Evolutionary conservation across 2,329 filamentous ascomycete genomes (phyloP), one percentile per base, ranked within the genome.

Genomic region (Aspergillus pseudoterreus): DNA sequence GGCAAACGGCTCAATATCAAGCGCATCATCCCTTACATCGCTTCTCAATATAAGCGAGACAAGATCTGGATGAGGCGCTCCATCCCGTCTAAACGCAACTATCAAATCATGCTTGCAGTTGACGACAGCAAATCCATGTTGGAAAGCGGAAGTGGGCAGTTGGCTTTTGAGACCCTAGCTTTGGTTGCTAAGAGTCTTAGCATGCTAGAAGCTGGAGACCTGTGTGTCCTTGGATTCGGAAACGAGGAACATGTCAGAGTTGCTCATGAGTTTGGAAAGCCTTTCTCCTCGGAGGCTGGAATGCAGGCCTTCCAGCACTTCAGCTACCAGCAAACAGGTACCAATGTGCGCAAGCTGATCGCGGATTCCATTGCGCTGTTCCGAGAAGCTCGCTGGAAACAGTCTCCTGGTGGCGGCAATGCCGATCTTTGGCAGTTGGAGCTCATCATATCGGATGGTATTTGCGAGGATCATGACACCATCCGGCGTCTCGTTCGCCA

Each of bases 61-160:
- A 99, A 99, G 79, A 99, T 99, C 73, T 99, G 94, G 94, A 95
- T 99, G 87, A 88, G 95, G 12, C 85, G 95, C 50, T 87, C 84
- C 32, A 85, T 96, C 45, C 95, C 95, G 1, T 92, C 87, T 35
- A 97, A 97, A 74, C 87, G 95, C 38, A 87, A 86, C 51, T 99
- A 99, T 74, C 95, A 99, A 72, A 95, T 99, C 71, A 85, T 99
- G 76, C 86, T 99, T 45, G 95, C 94, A 36, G 90, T 99, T 35
- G 94, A 99, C 71, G 94, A 99, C 76, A 92, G 87, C 63, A 89
- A 88, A 70, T 91, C 86, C 54, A 99, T 99, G 94, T 86, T 88
- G 14, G 91, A 96, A 67, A 84, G 82, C 21, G 82, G 83, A 2
- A 87, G 87, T 9, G 88, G 87, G 39, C 80, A 83, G 15, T 82